These are phyloP conservation scores for Xylaria sp. DNA, from an alignment of 2,329 filamentous ascomycete species.

Conservation along the genomic window DNA sequence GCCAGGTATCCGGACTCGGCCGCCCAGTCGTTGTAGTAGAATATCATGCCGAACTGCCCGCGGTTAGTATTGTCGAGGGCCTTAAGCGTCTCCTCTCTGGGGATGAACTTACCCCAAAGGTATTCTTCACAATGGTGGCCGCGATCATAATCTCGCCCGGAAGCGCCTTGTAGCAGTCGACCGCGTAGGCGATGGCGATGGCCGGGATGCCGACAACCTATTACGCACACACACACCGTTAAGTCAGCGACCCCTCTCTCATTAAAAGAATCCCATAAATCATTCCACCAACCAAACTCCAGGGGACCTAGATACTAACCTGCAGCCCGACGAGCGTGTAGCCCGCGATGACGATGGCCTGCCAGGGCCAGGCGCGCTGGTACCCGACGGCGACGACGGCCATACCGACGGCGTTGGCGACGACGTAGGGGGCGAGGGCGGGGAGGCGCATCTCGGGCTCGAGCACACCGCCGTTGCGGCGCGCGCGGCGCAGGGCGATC, in stretches of 20 bases:
- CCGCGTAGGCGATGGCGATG: constrained; percentile 59
- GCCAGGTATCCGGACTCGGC: constrained; percentile 29
- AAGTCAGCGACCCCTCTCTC: too few species aligned
- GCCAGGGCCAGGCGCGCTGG: constrained; percentile 50
- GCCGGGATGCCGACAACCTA: constrained; percentile 53
- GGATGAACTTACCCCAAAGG: constrained; percentile 39
- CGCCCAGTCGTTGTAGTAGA: constrained; percentile 36
- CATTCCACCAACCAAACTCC: too few species aligned
- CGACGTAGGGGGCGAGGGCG: constrained; percentile 46
- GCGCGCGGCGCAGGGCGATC: constrained; percentile 42
- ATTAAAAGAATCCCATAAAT: not conserved
- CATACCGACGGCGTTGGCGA: constrained; percentile 46
- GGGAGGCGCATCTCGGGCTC: constrained; percentile 51
- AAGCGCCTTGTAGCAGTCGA: constrained; percentile 65
- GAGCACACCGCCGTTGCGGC: constrained; percentile 45
- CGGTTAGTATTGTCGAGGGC: not conserved
- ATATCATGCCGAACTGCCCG: constrained; percentile 37
- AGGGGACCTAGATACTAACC: not conserved
- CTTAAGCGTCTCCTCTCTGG: not conserved
- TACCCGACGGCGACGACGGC: constrained; percentile 51
- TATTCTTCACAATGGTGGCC: constrained; percentile 66
- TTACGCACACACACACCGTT: not conserved
- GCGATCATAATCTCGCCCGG: constrained; percentile 63
- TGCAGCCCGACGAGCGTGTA: constrained; percentile 41
- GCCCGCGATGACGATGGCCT: constrained; percentile 48